Percentiles rank a stretch among this genome's conserved stretches.
phyloP scores from a whole-genome alignment of 208 protist genomes.

The Trichomonas tenax region DNA sequence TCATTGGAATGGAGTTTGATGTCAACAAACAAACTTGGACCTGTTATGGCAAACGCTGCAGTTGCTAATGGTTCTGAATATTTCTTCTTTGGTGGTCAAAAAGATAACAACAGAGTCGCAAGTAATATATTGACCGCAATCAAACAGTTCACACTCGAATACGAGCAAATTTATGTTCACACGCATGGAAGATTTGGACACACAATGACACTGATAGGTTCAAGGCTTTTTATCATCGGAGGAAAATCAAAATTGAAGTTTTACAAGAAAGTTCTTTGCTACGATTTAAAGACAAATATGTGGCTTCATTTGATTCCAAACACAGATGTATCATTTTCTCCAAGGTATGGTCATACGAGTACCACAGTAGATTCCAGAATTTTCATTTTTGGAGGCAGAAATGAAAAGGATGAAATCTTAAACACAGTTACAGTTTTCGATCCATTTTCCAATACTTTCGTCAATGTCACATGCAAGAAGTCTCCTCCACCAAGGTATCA shows the following conservation, averaged over 20 bases:
- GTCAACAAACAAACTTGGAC: no score
- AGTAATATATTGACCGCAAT: no score
- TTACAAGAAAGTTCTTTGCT: background rate
- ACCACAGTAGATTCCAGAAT: background rate
- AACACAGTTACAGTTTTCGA: background rate
- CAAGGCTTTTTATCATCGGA: background rate
- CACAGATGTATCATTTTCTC: background rate
- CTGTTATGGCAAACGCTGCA: no score
- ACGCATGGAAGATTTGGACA: background rate
- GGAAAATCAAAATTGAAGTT: background rate
- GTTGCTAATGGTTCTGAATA: no score
- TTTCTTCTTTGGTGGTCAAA: no score
- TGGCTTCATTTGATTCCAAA: background rate
- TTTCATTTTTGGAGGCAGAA: background rate
- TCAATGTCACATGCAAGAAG: background rate
- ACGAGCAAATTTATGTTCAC: no score
- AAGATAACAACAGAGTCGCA: no score
- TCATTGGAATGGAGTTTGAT: no score
- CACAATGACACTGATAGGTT: background rate
- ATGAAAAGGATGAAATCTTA: background rate
- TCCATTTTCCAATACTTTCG: background rate
- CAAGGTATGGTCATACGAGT: background rate
- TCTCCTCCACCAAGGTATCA: background rate
- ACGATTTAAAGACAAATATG: background rate
- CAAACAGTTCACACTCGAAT: background rate